Evolutionary conservation across 805 yeast genomes (phyloP).

Genomic region (Hanseniaspora clermontiae): DNA sequence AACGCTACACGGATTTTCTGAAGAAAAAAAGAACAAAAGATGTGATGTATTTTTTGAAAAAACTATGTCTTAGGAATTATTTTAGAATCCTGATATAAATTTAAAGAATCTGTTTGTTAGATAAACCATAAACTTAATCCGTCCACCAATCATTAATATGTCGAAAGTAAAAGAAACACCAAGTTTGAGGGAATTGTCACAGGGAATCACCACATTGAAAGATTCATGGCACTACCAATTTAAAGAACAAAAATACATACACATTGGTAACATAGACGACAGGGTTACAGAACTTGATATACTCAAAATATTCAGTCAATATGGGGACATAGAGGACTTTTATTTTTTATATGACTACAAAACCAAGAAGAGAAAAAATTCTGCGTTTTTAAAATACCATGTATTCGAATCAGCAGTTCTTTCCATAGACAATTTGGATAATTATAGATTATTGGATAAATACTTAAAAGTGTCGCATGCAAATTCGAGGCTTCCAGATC

Average conservation of each 20-base stretch:
- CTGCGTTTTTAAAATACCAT: constrained; percentile 72
- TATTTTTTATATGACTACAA: constrained; percentile 53
- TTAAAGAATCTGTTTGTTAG: no score
- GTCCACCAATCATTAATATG: background rate
- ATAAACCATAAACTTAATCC: no score
- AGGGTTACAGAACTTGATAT: constrained; percentile 65
- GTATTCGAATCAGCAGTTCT: constrained; percentile 67
- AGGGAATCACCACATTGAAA: constrained; percentile 37
- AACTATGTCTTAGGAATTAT: no score
- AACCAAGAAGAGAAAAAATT: constrained; percentile 58
- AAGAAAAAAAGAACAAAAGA: no score
- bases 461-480: constrained; percentile 58
- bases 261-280: constrained; percentile 57
- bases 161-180: background rate
- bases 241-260: constrained; percentile 60
- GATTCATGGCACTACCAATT: constrained; percentile 90
- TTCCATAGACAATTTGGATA: constrained; percentile 83
- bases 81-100: no score
- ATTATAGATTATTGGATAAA: constrained; percentile 42
- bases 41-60: no score
- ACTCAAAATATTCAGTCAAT: constrained; percentile 70
- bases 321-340: constrained; percentile 71
- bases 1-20: no score
- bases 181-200: constrained; percentile 55
- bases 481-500: constrained; percentile 40